Percentiles rank a stretch among this genome's conserved stretches.
phyloP scores from a whole-genome alignment of 371 early-diverging fungal genomes.

The Rhizopus arrhizus region DNA sequence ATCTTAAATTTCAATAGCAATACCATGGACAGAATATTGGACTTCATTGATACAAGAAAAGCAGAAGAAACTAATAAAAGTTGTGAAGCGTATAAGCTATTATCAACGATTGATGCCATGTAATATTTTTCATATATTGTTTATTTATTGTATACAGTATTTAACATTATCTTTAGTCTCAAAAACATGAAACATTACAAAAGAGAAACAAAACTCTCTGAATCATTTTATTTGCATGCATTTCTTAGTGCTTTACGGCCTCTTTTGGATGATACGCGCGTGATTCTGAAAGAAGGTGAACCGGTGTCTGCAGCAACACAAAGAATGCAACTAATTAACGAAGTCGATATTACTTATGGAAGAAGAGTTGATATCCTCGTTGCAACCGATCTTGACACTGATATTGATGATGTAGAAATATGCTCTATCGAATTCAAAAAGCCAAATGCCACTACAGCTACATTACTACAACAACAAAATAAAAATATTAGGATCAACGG shows the following conservation, averaged over 20 bases:
- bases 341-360: conserved; percentile 21
- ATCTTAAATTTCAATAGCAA: too few relatives aligned
- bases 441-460: conserved; percentile 10
- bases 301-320: conserved; percentile 15
- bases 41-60: too few relatives aligned
- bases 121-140: conserved; percentile 17
- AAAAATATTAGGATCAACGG: conserved; percentile 20
- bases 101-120: too few relatives aligned
- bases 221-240: conserved; percentile 17
- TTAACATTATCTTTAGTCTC: conserved; percentile 9
- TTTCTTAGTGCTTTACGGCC: conserved; percentile 18
- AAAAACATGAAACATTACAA: conserved; percentile 10
- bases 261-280: conserved; percentile 17
- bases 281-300: conserved; percentile 12
- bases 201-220: conserved; percentile 16
- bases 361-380: conserved; percentile 24
- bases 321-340: conserved; percentile 15
- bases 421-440: conserved; percentile 28
- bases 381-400: conserved; percentile 13
- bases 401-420: conserved; percentile 16
- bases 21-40: too few relatives aligned
- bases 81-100: too few relatives aligned
- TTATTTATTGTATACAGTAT: conserved; percentile 14
- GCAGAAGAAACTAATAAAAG: too few relatives aligned
- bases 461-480: conserved; percentile 12